Evolutionary conservation across 2,329 filamentous ascomycete species (phyloP).

Genomic region (Pleoardoris graminearum): DNA sequence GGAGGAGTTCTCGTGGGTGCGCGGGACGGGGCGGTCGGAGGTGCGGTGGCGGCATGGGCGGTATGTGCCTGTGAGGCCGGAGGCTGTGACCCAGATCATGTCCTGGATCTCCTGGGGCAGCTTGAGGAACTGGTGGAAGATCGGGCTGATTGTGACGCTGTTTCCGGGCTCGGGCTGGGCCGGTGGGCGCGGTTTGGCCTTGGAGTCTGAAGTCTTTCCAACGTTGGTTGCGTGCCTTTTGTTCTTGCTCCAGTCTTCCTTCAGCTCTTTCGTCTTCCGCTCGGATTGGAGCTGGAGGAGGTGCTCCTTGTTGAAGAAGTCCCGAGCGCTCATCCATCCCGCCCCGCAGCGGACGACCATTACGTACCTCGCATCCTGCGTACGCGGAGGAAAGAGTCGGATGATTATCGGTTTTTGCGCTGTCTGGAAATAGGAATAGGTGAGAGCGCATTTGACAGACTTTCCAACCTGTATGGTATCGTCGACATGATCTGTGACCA

Average conservation of each 20-base stretch:
- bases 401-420: slow-evolving; percentile 26
- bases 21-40: not conserved
- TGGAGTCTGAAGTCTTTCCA: too few relatives aligned
- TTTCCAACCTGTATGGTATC: slow-evolving; percentile 27
- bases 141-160: slow-evolving; percentile 28
- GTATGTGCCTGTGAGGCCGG: slow-evolving; percentile 18
- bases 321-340: slow-evolving; percentile 35
- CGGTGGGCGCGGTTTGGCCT: not conserved
- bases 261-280: not conserved
- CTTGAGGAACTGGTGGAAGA: slow-evolving; percentile 31
- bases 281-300: slow-evolving; percentile 17
- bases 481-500: slow-evolving; percentile 8
- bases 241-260: not conserved
- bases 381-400: slow-evolving; percentile 29
- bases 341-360: slow-evolving; percentile 34
- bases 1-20: slow-evolving; percentile 2
- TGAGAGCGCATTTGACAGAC: slow-evolving; percentile 33
- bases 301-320: slow-evolving; percentile 34
- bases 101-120: slow-evolving; percentile 38
- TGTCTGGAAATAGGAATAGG: slow-evolving; percentile 16
- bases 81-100: slow-evolving; percentile 27
- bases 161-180: slow-evolving; percentile 13
- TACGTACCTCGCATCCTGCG: slow-evolving; percentile 22
- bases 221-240: not conserved
- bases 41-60: slow-evolving; percentile 14